Evolutionary conservation across 305 asterid genomes (phyloP), one percentile per base, ranked within the genome.

Genomic region (Withania somnifera): DNA sequence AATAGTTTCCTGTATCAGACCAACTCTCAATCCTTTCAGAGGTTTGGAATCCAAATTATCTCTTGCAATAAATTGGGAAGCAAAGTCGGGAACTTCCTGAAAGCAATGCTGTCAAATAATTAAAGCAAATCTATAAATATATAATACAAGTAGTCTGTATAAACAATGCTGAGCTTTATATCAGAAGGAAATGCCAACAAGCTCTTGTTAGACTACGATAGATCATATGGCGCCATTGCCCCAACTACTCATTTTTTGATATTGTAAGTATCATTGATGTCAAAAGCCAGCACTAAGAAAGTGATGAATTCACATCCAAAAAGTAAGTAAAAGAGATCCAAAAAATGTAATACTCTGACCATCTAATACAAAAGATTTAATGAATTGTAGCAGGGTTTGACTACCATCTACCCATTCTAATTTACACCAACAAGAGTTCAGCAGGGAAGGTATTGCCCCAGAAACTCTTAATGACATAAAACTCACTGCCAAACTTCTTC

Each of bases 1-100:
- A 85, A 94, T 88, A 20, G 98, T 96, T 92, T 96, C 98, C 82
- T 84, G 89, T 69, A 96, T 96, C 63, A 96, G 87, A 60, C 99
- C 99, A 84, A 96, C 95, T 87, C 92, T 88, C 77, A 96, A 71
- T 83, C 99, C 99, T 87, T 87, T 89, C 86, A 96, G 85, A 79
- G 99, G 98, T 84, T 91, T 92, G 51, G 98, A 90, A 57, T 89
- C 94, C 88, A 90, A 51, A 86, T 77, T 71, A 85, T 94, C 93
- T 30, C 85, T 82, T 60, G 90, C 81, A 82, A 83, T 80, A 87
- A 90, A 94, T 76, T 91, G 97, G 71, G 94, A 90, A 56, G 89
- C 83, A 60, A 86, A 92, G 89, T 90, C 88, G 7, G 98, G 98
- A 79, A 92, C 91, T 83, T 89, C 99, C 99, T 94, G 93, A 83